Percentiles rank a stretch among this genome's conserved stretches.
Evolutionary conservation across 1,284 basidiomycete species (phyloP).

Genomic region (Inonotus obliquus): DNA sequence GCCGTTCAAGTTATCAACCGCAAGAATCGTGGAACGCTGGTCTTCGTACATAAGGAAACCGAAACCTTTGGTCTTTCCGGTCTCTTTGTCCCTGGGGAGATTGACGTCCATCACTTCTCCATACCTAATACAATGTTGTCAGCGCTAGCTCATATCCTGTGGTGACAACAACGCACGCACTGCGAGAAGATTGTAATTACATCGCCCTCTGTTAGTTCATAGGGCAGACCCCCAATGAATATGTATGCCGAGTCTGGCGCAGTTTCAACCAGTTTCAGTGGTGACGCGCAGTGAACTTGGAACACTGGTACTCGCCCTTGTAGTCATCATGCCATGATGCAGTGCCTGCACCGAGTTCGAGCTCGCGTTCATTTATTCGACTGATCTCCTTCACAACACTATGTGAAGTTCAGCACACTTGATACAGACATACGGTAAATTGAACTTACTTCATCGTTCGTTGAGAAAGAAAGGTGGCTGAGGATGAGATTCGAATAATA

Average conservation of each 20-base stretch:
- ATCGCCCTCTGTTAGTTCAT: constrained; percentile 94
- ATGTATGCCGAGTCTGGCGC: constrained; percentile 87
- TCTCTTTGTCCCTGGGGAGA: constrained; percentile 88
- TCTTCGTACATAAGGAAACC: constrained; percentile 99
- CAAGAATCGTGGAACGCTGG: constrained; percentile 92
- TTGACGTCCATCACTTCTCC: constrained; percentile 96
- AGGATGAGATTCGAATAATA: constrained; percentile 7
- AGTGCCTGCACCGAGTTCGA: constrained; percentile 72
- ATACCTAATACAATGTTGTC: constrained; percentile 50
- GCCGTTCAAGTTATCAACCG: constrained; percentile 98
- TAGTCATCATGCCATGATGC: constrained; percentile 98
- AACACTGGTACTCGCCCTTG: constrained; percentile 46
- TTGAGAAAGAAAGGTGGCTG: constrained; percentile 17
- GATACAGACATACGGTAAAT: neutral
- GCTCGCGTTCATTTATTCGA: constrained; percentile 88
- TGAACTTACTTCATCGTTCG: constrained; percentile 67
- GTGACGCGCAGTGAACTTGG: neutral
- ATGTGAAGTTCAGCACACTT: constrained; percentile 21
- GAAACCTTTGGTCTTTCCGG: constrained; percentile 87
- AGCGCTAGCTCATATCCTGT: constrained; percentile 2
- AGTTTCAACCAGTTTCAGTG: constrained; percentile 8
- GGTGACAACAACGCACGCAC: constrained; percentile 42
- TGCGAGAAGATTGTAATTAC: constrained; percentile 98
- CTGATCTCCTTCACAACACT: constrained; percentile 93
- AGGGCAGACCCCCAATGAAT: constrained; percentile 83